Evolutionary conservation across 78 protist species (phyloP), one percentile per base, ranked within the genome.

Genomic region (Dictyostelium capitatum): DNA sequence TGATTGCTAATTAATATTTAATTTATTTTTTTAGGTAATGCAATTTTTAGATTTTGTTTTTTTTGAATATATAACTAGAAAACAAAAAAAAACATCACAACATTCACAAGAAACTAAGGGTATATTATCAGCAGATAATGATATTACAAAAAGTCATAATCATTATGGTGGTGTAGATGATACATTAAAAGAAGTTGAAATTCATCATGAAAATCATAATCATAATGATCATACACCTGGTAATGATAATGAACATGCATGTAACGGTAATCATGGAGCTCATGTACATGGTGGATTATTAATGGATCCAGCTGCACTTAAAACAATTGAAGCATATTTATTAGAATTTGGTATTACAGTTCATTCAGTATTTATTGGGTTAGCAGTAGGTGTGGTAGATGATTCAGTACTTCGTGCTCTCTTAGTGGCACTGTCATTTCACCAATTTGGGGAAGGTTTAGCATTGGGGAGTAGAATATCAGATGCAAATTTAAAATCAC

Each of bases 381-480:
- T 94, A 6, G 14, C 96, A 28, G 62, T 85, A 37, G 90, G 89
- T 30, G 64, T 78, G 11, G 74, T 65, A 47, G 91, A 77, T 15
- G 48, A 50, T 30, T n/a, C n/a, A 0, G 0, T 56, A 53, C 64
- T 7, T 25, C n/a, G 9, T 14, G 41, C 90, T 20, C 82, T 94
- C 25, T n/a, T 80, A 32, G 83, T 84, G 54, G 96, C 93, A 4
- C 62, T 94, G 20, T 46, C 62, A 25, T 77, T 94, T 72, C 96
- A 94, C 74, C 96, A 94, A 74, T 64, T 84, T 53, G 80, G 78
- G 77, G 96, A 94, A 53, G 96, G 96, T 47, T 32, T 94, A 23
- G 93, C 89, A 12, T 15, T 94, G 14, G 95, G 90, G 37, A 9
- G 77, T 11, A 17, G 91, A 43, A 50, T 75, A 50, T 23, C 15